Evolutionary conservation across 192 early-diverging fungal species (phyloP).

Genomic region (Coemansia asiatica): DNA sequence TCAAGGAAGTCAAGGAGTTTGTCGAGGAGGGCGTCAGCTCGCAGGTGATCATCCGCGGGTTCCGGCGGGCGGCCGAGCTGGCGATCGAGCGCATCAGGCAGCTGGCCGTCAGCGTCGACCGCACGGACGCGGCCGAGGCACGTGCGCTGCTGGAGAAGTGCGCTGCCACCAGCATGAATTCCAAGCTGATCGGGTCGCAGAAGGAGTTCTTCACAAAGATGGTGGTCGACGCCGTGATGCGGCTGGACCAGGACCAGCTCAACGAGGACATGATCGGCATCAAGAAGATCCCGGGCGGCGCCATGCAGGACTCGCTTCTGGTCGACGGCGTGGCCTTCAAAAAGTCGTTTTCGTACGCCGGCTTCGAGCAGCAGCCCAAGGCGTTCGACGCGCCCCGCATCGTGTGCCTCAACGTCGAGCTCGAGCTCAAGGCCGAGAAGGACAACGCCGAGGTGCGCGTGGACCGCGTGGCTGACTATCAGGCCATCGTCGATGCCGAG

Average conservation of each 20-base stretch:
- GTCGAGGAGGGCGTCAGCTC: constrained; percentile 95
- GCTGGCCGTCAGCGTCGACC: constrained; percentile 83
- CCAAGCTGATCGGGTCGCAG: constrained; percentile 95
- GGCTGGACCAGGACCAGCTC: constrained; percentile 92
- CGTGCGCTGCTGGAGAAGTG: constrained; percentile 90
- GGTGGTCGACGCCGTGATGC: constrained; percentile 95
- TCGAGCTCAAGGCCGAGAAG: constrained; percentile 98
- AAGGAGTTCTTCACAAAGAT: constrained; percentile 98
- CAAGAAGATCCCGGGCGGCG: constrained; percentile 97
- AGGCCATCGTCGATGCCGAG: constrained; percentile 98
- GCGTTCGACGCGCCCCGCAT: constrained; percentile 87
- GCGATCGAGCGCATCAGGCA: constrained; percentile 93
- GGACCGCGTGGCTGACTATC: constrained; percentile 95
- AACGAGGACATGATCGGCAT: constrained; percentile 98
- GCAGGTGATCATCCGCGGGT: constrained; percentile 93
- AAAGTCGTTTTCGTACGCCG: constrained; percentile 98
- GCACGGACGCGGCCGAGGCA: constrained; percentile 79
- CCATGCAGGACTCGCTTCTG: constrained; percentile 97
- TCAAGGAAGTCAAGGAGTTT: constrained; percentile 91
- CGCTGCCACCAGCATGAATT: constrained; percentile 97
- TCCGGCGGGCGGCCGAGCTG: constrained; percentile 87
- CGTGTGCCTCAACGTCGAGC: constrained; percentile 92
- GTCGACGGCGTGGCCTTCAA: constrained; percentile 98
- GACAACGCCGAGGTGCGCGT: constrained; percentile 99
- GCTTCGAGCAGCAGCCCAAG: constrained; percentile 99